Evolutionary conservation across 371 early-diverging fungal species (phyloP), one percentile per base, ranked within the genome.

Genomic region (Rhizomucor pusillus): DNA sequence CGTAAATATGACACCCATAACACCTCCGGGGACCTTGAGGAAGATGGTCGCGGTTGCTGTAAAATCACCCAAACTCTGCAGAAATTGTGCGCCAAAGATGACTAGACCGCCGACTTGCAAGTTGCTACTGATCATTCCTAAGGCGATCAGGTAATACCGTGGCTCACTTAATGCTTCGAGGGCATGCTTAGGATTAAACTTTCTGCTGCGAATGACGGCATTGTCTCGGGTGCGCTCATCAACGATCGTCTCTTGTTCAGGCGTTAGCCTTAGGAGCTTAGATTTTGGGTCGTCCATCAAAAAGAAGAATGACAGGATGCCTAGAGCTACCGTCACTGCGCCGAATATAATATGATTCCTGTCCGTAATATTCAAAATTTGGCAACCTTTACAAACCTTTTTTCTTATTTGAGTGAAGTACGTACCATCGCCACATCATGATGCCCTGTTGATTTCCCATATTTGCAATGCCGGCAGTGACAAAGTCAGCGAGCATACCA

Each of bases 301-400:
- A 7, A 64, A 65, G 41, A 75, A 62, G 29, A 66, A 69, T 1
- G 61, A 49, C 12, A 56, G 7, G 18, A 68, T 39, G 14, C 75
- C 71, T 22, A 71, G 50, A 9, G 67, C 1, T 0, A 69, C 61
- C 7, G 75, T 66, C 5, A 54, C 20, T 23, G 59, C 43, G n/a
- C 75, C 75, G 50, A 59, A 71, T 7, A 75, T 54, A 14, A 71
- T 62, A 24, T 67, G 71, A 5, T 62, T 63, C 73, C 73, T 69
- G n/a, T n/a, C n/a, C n/a, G n/a, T n/a, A n/a, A n/a, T n/a, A n/a
- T n/a, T n/a, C n/a, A n/a, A n/a, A n/a, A n/a, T n/a, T n/a, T n/a
- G n/a, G n/a, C n/a, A n/a, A n/a, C n/a, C n/a, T n/a, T n/a, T n/a
- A n/a, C n/a, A n/a, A n/a, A n/a, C n/a, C n/a, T n/a, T n/a, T n/a